Conservation (phyloP, 2,329 filamentous ascomycete species). For the Aphanoascus verrucosus region DNA sequence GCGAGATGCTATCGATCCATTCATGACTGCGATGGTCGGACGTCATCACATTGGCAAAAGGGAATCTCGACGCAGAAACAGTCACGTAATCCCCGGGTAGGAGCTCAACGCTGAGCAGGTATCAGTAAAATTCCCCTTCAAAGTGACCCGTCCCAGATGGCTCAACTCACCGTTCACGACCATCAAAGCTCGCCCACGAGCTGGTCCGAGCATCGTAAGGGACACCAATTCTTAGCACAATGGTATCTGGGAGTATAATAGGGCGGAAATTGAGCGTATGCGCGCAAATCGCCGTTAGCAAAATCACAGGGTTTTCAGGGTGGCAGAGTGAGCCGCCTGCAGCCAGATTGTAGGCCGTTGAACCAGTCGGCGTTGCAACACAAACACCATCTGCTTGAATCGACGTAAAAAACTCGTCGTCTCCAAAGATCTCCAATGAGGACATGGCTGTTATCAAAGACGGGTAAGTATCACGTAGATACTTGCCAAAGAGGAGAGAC, state of each 20-base stretch:
- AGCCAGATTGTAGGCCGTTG: slow-evolving; percentile 89
- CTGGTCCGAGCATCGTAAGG: slow-evolving; percentile 82
- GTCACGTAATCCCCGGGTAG: slow-evolving; percentile 43
- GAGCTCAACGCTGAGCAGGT: slow-evolving; percentile 34
- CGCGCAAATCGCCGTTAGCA: slow-evolving; percentile 89
- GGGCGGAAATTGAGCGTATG: slow-evolving; percentile 86
- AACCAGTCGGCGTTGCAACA: slow-evolving; percentile 85
- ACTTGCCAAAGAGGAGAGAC: not conserved
- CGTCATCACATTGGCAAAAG: slow-evolving; percentile 42
- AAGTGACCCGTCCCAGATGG: not conserved
- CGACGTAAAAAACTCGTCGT: slow-evolving; percentile 79
- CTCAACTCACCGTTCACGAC: slow-evolving; percentile 56
- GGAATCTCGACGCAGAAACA: slow-evolving; percentile 42
- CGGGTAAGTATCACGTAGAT: not conserved
- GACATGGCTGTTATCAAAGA: slow-evolving; percentile 60
- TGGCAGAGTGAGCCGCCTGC: slow-evolving; percentile 89
- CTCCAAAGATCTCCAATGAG: slow-evolving; percentile 80
- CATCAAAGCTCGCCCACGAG: slow-evolving; percentile 97
- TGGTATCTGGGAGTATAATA: slow-evolving; percentile 89
- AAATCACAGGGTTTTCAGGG: slow-evolving; percentile 74
- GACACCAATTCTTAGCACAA: slow-evolving; percentile 85
- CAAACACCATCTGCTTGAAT: slow-evolving; percentile 92
- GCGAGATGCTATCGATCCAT: slow-evolving; percentile 42
- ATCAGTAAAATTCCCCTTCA: not conserved
- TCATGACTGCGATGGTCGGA: slow-evolving; percentile 36